These are phyloP conservation scores for Xenoacremonium recifei DNA, from an alignment of 2,329 filamentous ascomycete genomes.

Conservation along the genomic window DNA sequence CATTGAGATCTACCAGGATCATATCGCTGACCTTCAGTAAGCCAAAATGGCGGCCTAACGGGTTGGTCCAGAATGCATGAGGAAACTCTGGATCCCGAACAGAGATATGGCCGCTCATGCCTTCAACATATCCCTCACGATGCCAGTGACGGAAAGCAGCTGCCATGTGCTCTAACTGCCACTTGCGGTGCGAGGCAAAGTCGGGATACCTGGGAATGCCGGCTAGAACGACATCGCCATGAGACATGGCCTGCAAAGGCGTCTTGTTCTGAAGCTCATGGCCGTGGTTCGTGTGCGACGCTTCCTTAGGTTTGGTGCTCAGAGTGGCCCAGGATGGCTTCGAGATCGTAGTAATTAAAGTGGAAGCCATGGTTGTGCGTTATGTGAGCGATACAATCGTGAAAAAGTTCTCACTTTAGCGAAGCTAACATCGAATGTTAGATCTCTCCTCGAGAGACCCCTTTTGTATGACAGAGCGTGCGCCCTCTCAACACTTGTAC, in stretches of 20 bases:
- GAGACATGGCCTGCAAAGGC: conserved; percentile 25
- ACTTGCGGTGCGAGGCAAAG: conserved; percentile 24
- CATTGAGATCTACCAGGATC: conserved; percentile 61
- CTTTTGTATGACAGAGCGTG: too few relatives aligned
- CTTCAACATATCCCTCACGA: conserved; percentile 64
- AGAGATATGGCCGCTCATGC: conserved; percentile 66
- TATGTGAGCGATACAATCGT: too few relatives aligned
- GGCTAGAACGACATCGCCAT: conserved; percentile 20
- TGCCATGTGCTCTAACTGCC: conserved; percentile 58
- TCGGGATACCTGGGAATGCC: conserved; percentile 24
- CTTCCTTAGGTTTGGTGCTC: conserved; percentile 14
- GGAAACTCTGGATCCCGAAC: conserved; percentile 62
- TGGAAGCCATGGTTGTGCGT: too few relatives aligned
- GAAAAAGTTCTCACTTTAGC: too few relatives aligned
- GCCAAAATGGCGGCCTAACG: conserved; percentile 64
- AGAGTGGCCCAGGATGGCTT: too few relatives aligned
- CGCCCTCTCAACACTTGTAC: too few relatives aligned
- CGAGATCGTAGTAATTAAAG: too few relatives aligned
- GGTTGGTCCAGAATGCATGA: conserved; percentile 65
- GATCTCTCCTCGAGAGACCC: too few relatives aligned
- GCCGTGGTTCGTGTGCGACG: conserved; percentile 15
- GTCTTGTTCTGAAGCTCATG: conserved; percentile 22
- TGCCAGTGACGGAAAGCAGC: conserved; percentile 67
- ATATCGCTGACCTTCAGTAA: conserved; percentile 65
- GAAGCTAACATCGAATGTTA: too few relatives aligned